These are phyloP conservation scores for Aspergillus coremiiformis DNA, from an alignment of 495 filamentous ascomycete genomes.

Conservation along the genomic window DNA sequence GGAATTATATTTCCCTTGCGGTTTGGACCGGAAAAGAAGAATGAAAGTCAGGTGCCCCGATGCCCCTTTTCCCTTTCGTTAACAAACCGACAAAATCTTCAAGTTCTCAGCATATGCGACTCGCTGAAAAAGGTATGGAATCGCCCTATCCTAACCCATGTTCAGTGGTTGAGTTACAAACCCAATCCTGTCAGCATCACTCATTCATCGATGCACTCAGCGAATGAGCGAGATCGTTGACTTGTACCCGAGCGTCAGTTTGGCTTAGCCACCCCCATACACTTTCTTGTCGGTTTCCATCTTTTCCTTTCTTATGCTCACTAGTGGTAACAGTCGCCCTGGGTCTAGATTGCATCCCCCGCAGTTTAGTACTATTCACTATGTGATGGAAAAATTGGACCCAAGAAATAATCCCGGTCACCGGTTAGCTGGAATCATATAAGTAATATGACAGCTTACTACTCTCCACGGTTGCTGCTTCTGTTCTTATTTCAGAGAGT, in stretches of 20 bases:
- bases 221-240: not conserved
- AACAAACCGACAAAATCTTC: too few relatives aligned
- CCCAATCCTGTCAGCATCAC: not conserved
- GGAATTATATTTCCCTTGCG: too few relatives aligned
- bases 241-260: not conserved
- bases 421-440: not conserved
- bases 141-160: not conserved
- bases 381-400: slow-evolving; percentile 10
- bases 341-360: slow-evolving; percentile 1
- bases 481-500: not conserved
- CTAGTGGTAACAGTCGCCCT: not conserved
- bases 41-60: too few relatives aligned
- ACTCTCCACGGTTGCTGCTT: not conserved
- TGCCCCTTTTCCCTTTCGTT: too few relatives aligned
- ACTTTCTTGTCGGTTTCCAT: not conserved
- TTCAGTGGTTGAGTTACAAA: not conserved
- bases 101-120: not conserved
- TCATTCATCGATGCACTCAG: not conserved
- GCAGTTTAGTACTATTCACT: slow-evolving; percentile 6
- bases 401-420: not conserved
- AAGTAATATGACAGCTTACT: not conserved
- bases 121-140: not conserved
- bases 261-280: not conserved
- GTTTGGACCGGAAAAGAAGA: too few relatives aligned
- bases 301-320: not conserved